Conservation (phyloP, 345 rosid genomes). For the Cardamine occulta region DNA sequence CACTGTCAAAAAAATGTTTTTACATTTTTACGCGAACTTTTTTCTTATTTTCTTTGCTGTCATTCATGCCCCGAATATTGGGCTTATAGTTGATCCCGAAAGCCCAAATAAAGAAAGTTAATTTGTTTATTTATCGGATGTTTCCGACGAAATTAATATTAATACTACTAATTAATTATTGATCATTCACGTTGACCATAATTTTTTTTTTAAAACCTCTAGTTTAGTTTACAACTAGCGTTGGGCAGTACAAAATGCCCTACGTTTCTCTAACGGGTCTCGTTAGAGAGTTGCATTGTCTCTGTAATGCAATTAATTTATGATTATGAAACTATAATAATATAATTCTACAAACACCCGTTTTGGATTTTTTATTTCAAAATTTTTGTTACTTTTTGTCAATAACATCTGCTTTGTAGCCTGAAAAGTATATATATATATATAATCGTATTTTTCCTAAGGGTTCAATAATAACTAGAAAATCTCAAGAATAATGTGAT, state of each 20-base stretch:
- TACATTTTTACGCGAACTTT: slow-evolving; percentile 38
- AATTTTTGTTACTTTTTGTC: neutral
- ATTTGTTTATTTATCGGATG: neutral
- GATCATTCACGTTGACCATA: no score
- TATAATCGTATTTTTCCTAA: no score
- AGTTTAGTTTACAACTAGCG: neutral
- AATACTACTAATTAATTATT: no score
- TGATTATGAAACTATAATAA: neutral
- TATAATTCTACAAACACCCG: neutral
- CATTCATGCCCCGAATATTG: neutral
- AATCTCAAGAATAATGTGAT: slow-evolving; percentile 3
- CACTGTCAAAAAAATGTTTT: neutral
- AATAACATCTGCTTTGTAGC: neutral
- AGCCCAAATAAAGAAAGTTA: neutral
- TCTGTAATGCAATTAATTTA: neutral
- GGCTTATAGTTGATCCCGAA: neutral
- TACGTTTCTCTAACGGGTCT: no score
- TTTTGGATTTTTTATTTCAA: neutral
- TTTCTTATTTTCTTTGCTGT: neutral
- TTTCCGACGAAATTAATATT: neutral
- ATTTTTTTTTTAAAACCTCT: no score
- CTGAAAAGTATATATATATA: no score
- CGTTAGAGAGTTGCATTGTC: neutral
- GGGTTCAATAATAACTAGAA: neutral
- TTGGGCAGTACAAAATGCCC: neutral